phyloP scores from a whole-genome alignment of 306 rosid genomes.

The Rosa persica region DNA sequence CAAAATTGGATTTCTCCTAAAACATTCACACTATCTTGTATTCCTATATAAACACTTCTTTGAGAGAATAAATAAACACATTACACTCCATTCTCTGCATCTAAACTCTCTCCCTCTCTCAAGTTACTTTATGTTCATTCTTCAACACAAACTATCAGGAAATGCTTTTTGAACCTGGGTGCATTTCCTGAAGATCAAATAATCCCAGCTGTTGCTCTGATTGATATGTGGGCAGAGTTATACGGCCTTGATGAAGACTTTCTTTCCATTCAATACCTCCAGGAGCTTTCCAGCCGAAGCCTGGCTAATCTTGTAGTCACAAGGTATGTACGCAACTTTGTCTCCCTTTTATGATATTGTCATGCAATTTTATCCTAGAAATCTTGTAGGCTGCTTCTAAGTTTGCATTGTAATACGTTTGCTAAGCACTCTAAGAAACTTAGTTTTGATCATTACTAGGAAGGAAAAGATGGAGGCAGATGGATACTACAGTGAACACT shows the following conservation, averaged over 20 bases:
- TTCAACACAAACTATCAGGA: conserved; percentile 16
- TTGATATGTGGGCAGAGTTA: conserved; percentile 61
- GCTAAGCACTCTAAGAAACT: neutral
- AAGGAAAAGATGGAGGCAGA: conserved; percentile 27
- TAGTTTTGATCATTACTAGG: conserved; percentile 30
- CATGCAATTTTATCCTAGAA: neutral
- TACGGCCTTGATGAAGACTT: conserved; percentile 29
- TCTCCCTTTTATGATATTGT: neutral
- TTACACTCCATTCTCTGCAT: too few relatives aligned
- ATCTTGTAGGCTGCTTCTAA: too few relatives aligned
- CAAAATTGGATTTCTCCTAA: too few relatives aligned
- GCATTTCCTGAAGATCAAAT: conserved; percentile 62
- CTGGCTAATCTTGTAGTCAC: neutral
- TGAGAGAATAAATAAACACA: too few relatives aligned
- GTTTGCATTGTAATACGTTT: neutral
- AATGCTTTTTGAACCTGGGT: conserved; percentile 55
- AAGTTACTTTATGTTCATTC: too few relatives aligned
- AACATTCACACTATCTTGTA: too few relatives aligned
- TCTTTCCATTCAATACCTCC: conserved; percentile 24
- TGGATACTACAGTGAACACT: conserved; percentile 51
- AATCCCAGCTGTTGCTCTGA: conserved; percentile 49
- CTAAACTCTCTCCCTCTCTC: too few relatives aligned
- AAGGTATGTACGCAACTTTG: neutral
- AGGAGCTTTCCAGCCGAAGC: neutral
- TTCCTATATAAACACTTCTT: too few relatives aligned